Evolutionary conservation across 2,329 filamentous ascomycete genomes (phyloP).

Genomic region (Aquanectria penicillioides): DNA sequence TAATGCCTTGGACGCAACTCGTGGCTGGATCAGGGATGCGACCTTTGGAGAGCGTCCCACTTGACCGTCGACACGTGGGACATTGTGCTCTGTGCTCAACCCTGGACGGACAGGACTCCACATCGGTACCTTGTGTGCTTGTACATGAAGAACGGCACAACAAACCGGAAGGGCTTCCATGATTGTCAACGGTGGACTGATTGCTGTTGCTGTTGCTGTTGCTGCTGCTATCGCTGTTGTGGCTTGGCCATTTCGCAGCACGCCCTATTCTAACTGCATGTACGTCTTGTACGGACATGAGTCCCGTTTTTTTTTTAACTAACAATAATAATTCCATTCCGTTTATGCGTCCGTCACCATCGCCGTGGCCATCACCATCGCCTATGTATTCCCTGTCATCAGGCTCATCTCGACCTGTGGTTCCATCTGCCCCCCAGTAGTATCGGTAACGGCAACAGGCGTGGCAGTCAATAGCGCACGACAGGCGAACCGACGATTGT

Average conservation of each 20-base stretch:
- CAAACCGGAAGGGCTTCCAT: too few relatives aligned
- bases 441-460: background rate
- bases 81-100: background rate
- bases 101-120: background rate
- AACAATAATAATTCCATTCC: background rate
- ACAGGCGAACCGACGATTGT: too few relatives aligned
- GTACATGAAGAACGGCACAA: background rate
- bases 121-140: too few relatives aligned
- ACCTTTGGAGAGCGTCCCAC: constrained; percentile 18
- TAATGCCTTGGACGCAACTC: constrained; percentile 14
- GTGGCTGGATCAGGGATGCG: constrained; percentile 15
- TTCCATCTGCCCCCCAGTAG: background rate
- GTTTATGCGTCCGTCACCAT: background rate
- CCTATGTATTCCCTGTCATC: too few relatives aligned
- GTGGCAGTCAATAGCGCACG: too few relatives aligned
- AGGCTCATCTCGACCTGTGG: background rate
- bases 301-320: too few relatives aligned
- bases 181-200: too few relatives aligned
- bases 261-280: too few relatives aligned
- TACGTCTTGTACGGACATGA: too few relatives aligned
- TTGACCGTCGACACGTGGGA: constrained; percentile 27
- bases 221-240: too few relatives aligned
- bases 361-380: background rate
- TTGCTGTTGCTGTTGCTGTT: too few relatives aligned
- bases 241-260: too few relatives aligned